Base-by-base conservation (phyloP, 2,329 filamentous ascomycete genomes). In the Dothideomycetidae sp. region DNA sequence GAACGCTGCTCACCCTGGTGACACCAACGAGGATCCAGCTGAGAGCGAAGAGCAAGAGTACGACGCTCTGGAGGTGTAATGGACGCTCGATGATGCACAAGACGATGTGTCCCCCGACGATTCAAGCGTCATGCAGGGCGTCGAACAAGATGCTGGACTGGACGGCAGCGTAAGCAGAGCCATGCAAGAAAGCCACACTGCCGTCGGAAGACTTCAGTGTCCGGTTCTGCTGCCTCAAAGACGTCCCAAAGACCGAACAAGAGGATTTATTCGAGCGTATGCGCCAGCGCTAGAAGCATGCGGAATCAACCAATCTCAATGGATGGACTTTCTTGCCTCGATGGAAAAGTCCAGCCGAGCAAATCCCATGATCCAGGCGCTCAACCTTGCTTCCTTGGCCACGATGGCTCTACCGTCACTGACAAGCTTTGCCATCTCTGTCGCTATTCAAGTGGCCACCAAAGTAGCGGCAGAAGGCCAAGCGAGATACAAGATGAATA, bases 221-320 rank as follows among this genome's bases (percentile, higher is more conserved):
- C 66, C 67, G 0, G 63, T 72, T 14, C 61, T 72, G 14, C 49
- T 73, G 3, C 65, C 67, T 0, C 70, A 73, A 40, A 54, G 68
- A 2, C 60, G 70, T 9, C 68, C 69, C 1, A 56, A 61, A 18
- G 55, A 60, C 19, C 64, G 64, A 36, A 48, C 52, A 1, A 57
- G 68, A 10, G 70, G 68, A 0, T 71, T 72, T 44, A 54, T 71
- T 3, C 59, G 62, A n/a, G 68, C 65, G 0, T 72, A 72, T 46
- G 58, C 68, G 0, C 68, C 68, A 0, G 49, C 64, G 1, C 55
- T 73, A 0, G 55, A 53, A n/a, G 47, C 59, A 10, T 53, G 53
- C 10, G 66, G 62, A 2, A 66, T 73, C 42, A 58, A 64, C 37
- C 60, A 71, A 47, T 50, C 54, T 3, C 58, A 58, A 0, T 72